These are phyloP conservation scores for Apiospora marii DNA, from an alignment of 2,329 filamentous ascomycete genomes.

Conservation along the genomic window DNA sequence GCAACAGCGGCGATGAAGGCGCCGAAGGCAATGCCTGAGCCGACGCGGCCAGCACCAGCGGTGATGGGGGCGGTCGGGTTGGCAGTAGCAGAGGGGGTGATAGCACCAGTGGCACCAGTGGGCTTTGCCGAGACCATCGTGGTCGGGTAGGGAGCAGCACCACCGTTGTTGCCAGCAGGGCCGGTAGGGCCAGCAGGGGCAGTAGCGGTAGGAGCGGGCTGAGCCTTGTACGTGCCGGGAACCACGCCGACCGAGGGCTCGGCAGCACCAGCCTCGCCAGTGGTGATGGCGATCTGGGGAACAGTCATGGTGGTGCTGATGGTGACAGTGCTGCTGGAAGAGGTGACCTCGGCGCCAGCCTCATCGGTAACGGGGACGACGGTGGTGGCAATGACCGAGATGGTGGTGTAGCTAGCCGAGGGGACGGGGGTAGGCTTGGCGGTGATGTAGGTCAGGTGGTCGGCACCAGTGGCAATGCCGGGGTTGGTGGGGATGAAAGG, in stretches of 20 bases:
- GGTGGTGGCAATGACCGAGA: constrained; percentile 58
- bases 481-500: constrained; percentile 78
- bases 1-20: constrained; percentile 54
- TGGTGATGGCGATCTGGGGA: constrained; percentile 49
- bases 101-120: constrained; percentile 45
- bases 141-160: constrained; percentile 44
- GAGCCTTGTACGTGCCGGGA: constrained; percentile 33
- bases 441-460: constrained; percentile 68
- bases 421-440: constrained; percentile 53
- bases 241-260: constrained; percentile 43
- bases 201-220: constrained; percentile 43
- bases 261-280: constrained; percentile 50
- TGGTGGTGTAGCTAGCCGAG: constrained; percentile 53
- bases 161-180: constrained; percentile 32
- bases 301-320: constrained; percentile 56
- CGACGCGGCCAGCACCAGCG: constrained; percentile 45
- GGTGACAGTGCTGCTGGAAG: constrained; percentile 57
- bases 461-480: constrained; percentile 80
- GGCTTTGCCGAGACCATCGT: constrained; percentile 46
- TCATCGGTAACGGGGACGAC: constrained; percentile 58
- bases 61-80: constrained; percentile 38
- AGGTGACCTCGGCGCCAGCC: constrained; percentile 55
- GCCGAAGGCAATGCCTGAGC: constrained; percentile 54
- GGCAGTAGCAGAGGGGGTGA: constrained; percentile 34
- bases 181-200: constrained; percentile 43